Evolutionary conservation across 768 basidiomycete species (phyloP), one percentile per base, ranked within the genome.

Genomic region (Panellus pusillus): DNA sequence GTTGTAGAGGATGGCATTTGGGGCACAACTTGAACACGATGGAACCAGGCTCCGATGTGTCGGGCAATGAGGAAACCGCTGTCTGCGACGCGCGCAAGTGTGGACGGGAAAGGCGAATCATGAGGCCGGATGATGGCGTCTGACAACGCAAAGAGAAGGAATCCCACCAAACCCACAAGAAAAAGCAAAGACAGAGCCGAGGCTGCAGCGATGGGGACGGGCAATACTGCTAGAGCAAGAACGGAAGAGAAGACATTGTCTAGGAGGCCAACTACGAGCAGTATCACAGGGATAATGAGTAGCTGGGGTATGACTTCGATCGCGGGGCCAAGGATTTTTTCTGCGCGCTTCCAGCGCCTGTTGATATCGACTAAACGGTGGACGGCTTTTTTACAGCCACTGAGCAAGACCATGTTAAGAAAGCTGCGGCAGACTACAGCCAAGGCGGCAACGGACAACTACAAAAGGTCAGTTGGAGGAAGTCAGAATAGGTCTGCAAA

Each of bases 361-460:
- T 50, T 52, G 31, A 63, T 61, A 27, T 63, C 62, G 7, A 56
- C 57, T 0, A 63, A 44, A n/a, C 52, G 51, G 27, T 55, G 46
- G 4, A 54, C 42, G 0, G 58, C 58, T 15, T 60, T 52, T 32
- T 54, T 43, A 41, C 37, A 49, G 5, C 11, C 50, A 54, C 51
- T 44, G 51, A 6, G 48, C 55, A 35, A 35, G 14, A 61, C 43
- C 47, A 56, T 56, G 19, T 56, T 57, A 5, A 63, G 44, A 35
- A 53, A 61, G 1, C 47, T 51, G 11, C 62, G 55, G 35, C 62
- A 57, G 7, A 52, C 52, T 1, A 63, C 60, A 12, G 62, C 62
- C 6, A 63, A 42, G 7, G 60, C 62, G 2, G 62, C 62, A 4
- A 58, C 47, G 11, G 57, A 58, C 6, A 63, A 36, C 62, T 63